Evolutionary conservation across 192 early-diverging fungal species (phyloP).

Genomic region (Chytriomyces sp.): DNA sequence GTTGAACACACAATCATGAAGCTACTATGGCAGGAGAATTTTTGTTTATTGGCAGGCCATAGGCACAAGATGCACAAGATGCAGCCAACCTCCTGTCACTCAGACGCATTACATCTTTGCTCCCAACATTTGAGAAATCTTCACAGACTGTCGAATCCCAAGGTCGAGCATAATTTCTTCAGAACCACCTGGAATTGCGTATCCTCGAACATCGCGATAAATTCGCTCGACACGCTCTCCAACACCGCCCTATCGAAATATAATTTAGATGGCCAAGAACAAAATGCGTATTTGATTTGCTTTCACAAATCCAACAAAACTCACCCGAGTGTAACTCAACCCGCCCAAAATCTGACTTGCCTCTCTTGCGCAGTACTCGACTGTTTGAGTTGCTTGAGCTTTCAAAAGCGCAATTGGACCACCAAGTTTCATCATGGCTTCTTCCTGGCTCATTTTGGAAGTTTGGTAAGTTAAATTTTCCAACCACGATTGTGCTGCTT

Average conservation of each 20-base stretch:
- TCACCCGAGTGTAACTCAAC: slow-evolving; percentile 46
- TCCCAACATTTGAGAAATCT: slow-evolving; percentile 36
- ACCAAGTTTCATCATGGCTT: slow-evolving; percentile 55
- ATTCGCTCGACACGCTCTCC: slow-evolving; percentile 43
- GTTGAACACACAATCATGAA: too few species aligned
- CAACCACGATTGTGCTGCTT: slow-evolving; percentile 77
- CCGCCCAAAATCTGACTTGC: slow-evolving; percentile 68
- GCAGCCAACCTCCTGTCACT: too few species aligned
- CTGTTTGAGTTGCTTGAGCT: slow-evolving; percentile 50
- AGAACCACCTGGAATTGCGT: slow-evolving; percentile 44
- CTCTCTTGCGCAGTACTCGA: slow-evolving; percentile 56
- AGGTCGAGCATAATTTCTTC: slow-evolving; percentile 54
- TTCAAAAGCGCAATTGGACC: slow-evolving; percentile 53
- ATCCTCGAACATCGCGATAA: slow-evolving; percentile 44
- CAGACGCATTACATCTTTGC: slow-evolving; percentile 26
- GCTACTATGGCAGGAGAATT: too few species aligned
- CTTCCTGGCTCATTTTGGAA: slow-evolving; percentile 53
- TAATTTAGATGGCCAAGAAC: not conserved
- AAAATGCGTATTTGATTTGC: not conserved
- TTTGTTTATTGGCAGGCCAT: too few species aligned
- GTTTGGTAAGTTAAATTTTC: slow-evolving; percentile 71
- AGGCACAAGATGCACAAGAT: too few species aligned
- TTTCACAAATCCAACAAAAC: not conserved
- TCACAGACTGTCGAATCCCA: slow-evolving; percentile 41
- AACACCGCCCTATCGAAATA: slow-evolving; percentile 45